A percentile compares a stretch with the other conserved stretches of the same genome.
phyloP scores from a whole-genome alignment of 495 filamentous ascomycete genomes.

The Hyaloscypha hepaticicola region DNA sequence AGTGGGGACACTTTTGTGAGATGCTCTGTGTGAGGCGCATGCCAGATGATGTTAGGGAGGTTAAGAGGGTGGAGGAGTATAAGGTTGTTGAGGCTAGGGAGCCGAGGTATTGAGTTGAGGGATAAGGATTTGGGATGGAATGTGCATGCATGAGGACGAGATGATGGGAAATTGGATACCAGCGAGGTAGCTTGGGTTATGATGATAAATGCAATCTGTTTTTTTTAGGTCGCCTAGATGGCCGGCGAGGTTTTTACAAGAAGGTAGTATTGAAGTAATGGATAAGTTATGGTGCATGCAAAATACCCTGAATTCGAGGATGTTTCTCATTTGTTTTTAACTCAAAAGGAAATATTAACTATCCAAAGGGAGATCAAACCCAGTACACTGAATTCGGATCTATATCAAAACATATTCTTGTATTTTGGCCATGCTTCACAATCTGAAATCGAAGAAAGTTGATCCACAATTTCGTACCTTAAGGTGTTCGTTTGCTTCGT shows the following conservation, averaged over 20 bases:
- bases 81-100: slow-evolving; percentile 5
- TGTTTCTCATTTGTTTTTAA: no score
- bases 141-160: background rate
- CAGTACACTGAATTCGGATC: no score
- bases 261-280: background rate
- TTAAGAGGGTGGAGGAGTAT: slow-evolving; percentile 26
- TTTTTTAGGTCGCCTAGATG: background rate
- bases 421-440: no score
- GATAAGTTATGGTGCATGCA: background rate
- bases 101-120: background rate
- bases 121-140: no score
- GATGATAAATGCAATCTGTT: background rate
- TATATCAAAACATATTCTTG: no score
- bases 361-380: no score
- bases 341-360: no score
- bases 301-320: background rate
- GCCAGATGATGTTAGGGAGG: slow-evolving; percentile 49
- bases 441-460: no score
- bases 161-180: background rate
- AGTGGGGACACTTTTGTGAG: slow-evolving; percentile 53
- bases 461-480: no score
- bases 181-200: background rate
- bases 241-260: background rate
- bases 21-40: slow-evolving; percentile 52
- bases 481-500: no score